Evolutionary conservation across 2,329 filamentous ascomycete species (phyloP).

Genomic region (Xylariaceae sp.): DNA sequence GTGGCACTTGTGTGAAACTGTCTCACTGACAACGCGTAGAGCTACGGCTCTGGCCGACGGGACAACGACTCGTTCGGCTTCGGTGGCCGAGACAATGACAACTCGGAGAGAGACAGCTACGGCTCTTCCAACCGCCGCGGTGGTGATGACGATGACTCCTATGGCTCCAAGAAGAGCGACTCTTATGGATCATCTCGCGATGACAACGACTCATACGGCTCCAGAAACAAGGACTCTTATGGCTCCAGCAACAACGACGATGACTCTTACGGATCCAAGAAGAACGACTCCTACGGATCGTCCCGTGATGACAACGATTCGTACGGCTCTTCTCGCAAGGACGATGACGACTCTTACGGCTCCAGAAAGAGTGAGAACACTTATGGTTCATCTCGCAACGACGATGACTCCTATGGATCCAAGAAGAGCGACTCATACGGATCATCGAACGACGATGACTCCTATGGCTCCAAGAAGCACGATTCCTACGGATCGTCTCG

Average conservation of each 20-base stretch:
- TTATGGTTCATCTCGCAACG: conserved; percentile 15
- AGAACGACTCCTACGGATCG: conserved; percentile 17
- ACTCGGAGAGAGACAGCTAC: conserved; percentile 6
- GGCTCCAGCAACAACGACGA: conserved; percentile 15
- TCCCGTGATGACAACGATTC: conserved; percentile 16
- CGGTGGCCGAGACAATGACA: conserved; percentile 6
- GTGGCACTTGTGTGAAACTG: background rate
- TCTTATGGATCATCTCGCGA: conserved; percentile 13
- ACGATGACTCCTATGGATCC: conserved; percentile 8
- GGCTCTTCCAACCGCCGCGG: conserved; percentile 15
- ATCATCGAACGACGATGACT: background rate
- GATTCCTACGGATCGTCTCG: conserved; percentile 4
- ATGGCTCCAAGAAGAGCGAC: conserved; percentile 2
- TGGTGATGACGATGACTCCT: conserved; percentile 9
- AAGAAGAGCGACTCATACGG: conserved; percentile 1
- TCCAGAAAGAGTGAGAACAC: conserved; percentile 14
- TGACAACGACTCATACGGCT: conserved; percentile 10
- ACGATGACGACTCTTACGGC: conserved; percentile 16
- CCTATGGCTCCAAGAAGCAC: conserved; percentile 4
- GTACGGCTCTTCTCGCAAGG: conserved; percentile 18
- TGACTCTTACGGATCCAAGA: conserved; percentile 4
- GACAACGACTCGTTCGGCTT: conserved; percentile 13
- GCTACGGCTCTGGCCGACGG: conserved; percentile 21
- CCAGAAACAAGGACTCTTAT: conserved; percentile 11
- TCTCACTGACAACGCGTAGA: conserved; percentile 13